phyloP scores from a whole-genome alignment of 768 basidiomycete species.

The Daedaleopsis sinensis region DNA sequence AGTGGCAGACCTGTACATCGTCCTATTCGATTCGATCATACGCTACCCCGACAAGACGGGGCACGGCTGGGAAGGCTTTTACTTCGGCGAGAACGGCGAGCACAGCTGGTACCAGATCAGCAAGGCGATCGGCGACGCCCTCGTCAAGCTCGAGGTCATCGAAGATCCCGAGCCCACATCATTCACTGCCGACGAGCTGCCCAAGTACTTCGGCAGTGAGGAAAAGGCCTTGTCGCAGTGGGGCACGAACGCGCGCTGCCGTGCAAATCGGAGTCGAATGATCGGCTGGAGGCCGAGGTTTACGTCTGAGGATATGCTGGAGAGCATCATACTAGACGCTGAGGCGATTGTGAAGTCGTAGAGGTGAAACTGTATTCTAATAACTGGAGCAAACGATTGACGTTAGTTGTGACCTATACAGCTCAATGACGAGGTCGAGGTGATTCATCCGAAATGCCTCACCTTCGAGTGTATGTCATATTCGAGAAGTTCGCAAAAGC shows the following conservation, averaged over 20 bases:
- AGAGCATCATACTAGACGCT: conserved; percentile 49
- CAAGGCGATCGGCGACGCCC: conserved; percentile 17
- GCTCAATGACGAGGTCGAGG: too few relatives aligned
- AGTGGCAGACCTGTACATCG: conserved; percentile 48
- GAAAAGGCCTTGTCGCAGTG: neutral
- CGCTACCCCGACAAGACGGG: conserved; percentile 28
- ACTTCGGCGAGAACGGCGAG: conserved; percentile 38
- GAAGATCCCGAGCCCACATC: conserved; percentile 42
- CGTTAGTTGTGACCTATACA: too few relatives aligned
- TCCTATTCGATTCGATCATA: conserved; percentile 24
- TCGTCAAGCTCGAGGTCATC: conserved; percentile 35
- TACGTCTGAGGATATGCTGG: conserved; percentile 51
- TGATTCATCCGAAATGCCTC: too few relatives aligned
- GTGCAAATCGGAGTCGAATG: conserved; percentile 36
- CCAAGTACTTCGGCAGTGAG: conserved; percentile 27
- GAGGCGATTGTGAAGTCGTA: conserved; percentile 25
- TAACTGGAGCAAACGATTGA: too few relatives aligned
- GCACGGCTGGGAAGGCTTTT: conserved; percentile 40
- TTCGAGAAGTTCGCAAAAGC: too few relatives aligned
- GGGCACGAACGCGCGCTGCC: conserved; percentile 31
- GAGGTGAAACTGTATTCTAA: too few relatives aligned
- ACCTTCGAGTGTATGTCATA: too few relatives aligned
- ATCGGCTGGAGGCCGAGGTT: conserved; percentile 59
- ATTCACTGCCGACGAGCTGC: conserved; percentile 50
- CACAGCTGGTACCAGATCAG: conserved; percentile 36